phyloP scores from a whole-genome alignment of 2,329 filamentous ascomycete species.

The Didymella glomerata region DNA sequence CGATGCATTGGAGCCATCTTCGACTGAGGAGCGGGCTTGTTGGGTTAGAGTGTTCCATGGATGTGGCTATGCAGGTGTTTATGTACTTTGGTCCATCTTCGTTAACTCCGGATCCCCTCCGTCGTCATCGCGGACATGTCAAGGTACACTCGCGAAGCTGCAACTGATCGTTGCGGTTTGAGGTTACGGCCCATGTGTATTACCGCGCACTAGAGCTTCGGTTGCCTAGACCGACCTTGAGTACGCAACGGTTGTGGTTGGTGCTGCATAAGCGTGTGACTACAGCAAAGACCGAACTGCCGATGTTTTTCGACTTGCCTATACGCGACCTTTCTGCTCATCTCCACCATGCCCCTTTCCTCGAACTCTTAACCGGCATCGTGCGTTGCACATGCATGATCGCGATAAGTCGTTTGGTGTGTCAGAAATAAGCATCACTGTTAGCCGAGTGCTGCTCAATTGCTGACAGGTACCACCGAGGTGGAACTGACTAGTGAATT shows the following conservation, averaged over 20 bases:
- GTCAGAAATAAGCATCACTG: background rate
- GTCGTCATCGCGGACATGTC: constrained; percentile 1
- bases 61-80: background rate
- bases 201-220: background rate
- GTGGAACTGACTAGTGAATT: background rate
- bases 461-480: background rate
- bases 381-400: background rate
- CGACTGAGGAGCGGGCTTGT: background rate
- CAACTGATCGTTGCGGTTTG: background rate
- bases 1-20: constrained; percentile 5
- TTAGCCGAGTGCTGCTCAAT: background rate
- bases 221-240: background rate
- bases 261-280: background rate
- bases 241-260: background rate
- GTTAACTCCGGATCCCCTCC: background rate
- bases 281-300: constrained; percentile 1
- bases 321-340: background rate
- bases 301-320: background rate
- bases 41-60: background rate
- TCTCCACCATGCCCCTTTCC: background rate
- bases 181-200: background rate
- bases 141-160: background rate
- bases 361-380: too few relatives aligned
- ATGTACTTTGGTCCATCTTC: background rate
- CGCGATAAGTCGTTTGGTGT: background rate